These are phyloP conservation scores for Chytridium lagenaria DNA, from an alignment of 371 early-diverging fungal species.

Conservation along the genomic window DNA sequence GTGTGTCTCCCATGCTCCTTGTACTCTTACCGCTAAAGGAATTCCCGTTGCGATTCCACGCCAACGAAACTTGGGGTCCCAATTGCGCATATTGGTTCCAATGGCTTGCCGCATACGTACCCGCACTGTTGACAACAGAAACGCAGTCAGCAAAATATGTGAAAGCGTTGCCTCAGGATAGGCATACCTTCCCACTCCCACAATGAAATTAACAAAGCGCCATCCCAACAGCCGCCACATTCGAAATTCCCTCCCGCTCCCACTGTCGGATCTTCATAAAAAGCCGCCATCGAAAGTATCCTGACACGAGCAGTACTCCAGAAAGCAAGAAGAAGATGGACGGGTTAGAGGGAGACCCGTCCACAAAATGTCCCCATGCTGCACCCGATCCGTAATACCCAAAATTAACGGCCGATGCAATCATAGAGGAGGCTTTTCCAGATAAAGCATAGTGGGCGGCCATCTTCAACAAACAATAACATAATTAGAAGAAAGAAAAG, in stretches of 20 bases:
- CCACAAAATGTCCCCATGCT: constrained; percentile 15
- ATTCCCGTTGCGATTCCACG: constrained; percentile 8
- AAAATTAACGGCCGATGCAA: neutral
- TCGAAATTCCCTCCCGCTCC: neutral
- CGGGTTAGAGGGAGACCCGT: neutral
- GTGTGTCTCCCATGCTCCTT: neutral
- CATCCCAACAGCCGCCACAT: neutral
- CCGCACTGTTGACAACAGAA: neutral
- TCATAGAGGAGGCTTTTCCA: neutral
- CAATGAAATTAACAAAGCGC: constrained; percentile 12
- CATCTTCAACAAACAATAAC: neutral
- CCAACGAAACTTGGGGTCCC: constrained; percentile 15
- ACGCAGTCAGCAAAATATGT: neutral
- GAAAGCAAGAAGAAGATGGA: neutral
- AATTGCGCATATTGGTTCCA: constrained; percentile 11
- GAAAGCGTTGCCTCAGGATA: neutral
- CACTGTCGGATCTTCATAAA: neutral
- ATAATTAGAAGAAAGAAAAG: neutral
- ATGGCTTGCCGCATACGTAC: constrained; percentile 6
- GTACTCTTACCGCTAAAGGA: constrained; percentile 4
- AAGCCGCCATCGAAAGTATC: constrained; percentile 6
- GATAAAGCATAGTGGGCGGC: neutral
- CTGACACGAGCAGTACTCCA: neutral
- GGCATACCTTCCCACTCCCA: constrained; percentile 10
- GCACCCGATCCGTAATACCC: constrained; percentile 9